Base-by-base conservation (phyloP, 2,329 filamentous ascomycete species). In the Xylariaceae sp. region DNA sequence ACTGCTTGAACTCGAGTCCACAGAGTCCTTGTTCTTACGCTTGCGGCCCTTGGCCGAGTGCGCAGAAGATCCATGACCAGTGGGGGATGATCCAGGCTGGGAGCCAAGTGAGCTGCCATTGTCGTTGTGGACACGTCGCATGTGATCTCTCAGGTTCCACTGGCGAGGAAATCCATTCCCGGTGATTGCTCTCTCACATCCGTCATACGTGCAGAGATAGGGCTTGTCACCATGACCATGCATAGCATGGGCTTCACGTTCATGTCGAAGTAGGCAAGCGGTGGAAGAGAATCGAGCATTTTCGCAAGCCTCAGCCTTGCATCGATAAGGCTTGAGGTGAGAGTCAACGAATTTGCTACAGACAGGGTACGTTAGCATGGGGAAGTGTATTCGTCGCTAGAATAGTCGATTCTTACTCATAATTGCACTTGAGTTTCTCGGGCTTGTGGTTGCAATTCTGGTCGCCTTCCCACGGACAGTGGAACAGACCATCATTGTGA, bases 371-470 rank as follows among this genome's bases (percentile, higher is more conserved):
- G 52, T 61, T 53, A 59, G 52, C 54, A 49, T 41, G 43, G 11
- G 12, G 12, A 4, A 40, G 4, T 17, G 4, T 27, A 7, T 4
- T 27, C 4, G 18, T 40, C 10, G 17, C 18, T 17, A 40, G 18
- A 15, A 19, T 11, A 19, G n/a, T 15, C 18, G 36, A 18, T 19
- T 74, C 89, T 81, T 86, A 95, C 91, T 96, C 91, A 68, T 96
- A 97, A 74, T 96, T 95, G 84, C 92, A 96, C 82, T 96, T 96
- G 62, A 97, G 87, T 75, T 95, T 94, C 66, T 95, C 94, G 38
- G 91, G 83, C 73, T 89, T 88, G 82, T 96, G 92, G 70, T 82
- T 87, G 81, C 92, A 97, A 64, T 68, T 75, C 31, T 72, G 50
- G 53, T 84, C 77, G 61, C 83, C 86, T 68, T 87, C 84, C 77